A percentile compares a stretch with the other conserved stretches of the same genome.
Evolutionary conservation across 352 stramenopile species (phyloP).

Genomic region (Plasmopara viticola): DNA sequence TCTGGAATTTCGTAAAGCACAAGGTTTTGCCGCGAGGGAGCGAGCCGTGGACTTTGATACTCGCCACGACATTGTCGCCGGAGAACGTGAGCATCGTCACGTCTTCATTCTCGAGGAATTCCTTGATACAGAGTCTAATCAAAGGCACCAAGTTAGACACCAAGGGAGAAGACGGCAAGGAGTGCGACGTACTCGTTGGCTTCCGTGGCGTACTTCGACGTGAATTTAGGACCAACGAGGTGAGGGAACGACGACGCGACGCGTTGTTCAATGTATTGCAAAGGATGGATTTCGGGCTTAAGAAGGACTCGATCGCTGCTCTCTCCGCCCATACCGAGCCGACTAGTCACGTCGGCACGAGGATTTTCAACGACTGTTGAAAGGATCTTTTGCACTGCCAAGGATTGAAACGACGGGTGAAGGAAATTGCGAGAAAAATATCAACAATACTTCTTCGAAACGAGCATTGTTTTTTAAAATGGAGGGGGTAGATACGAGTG

Average conservation of each 20-base stretch:
- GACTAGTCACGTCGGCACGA: neutral
- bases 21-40: constrained; percentile 87
- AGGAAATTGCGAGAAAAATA: too few species aligned
- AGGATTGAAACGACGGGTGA: too few species aligned
- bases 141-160: neutral
- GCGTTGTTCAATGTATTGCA: constrained; percentile 81
- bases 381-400: neutral
- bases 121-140: constrained; percentile 61
- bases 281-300: constrained; percentile 69
- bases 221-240: constrained; percentile 65
- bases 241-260: constrained; percentile 62
- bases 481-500: too few species aligned
- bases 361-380: neutral
- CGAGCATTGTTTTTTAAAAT: too few species aligned
- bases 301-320: constrained; percentile 17
- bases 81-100: constrained; percentile 86
- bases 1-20: constrained; percentile 89
- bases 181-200: constrained; percentile 51
- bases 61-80: constrained; percentile 78
- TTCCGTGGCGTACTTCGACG: constrained; percentile 77
- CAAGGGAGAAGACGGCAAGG: neutral
- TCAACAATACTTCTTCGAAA: too few species aligned
- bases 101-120: constrained; percentile 86
- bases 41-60: constrained; percentile 82
- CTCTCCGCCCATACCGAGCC: constrained; percentile 41